Base-by-base conservation (phyloP, 768 basidiomycete genomes). In the Trametes punicea region DNA sequence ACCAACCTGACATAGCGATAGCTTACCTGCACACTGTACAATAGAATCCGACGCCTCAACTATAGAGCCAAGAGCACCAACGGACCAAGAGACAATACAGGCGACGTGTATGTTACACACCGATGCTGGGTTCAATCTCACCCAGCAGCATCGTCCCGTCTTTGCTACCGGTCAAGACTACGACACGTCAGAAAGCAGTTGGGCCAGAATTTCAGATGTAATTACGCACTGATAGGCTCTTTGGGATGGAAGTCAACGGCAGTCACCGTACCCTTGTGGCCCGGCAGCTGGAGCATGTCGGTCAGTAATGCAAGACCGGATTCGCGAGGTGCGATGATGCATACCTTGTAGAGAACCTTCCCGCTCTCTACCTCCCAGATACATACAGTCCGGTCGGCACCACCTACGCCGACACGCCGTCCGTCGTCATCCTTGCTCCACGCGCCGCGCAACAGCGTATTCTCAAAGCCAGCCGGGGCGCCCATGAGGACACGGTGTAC, bases 211-310 rank as follows among this genome's bases (percentile, higher is more conserved):
- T 40, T 21, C 21, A 46, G 15, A 13, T 52, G 10, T 15, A 57
- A 26, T 31, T 9, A 77, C 93, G 61, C 70, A 96, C 93, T 82
- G 69, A 97, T 94, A 10, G 94, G 95, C 64, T 97, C 94, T 66
- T 87, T 92, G 8, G 96, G 94, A 69, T 96, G 93, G 77, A 96
- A 97, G 64, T 96, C 97, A 0, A 93, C 92, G n/a, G 87, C 77
- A 1, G 93, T 94, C 13, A 98, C 94, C 0, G 95, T 95, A 10
- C 96, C 95, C 70, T 93, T 97, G 71, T 99, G 96, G 13, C 96
- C 96, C 34, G 96, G 93, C 54, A 98, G 80, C 90, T 91, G n/a
- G n/a, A n/a, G n/a, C n/a, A 57, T 39, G 16, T 21, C 9, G 2
- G 20, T 20, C 10, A 26, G 18, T 29, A 39, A 10, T 31, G 41